Evolutionary conservation across 164 flowering plant species (phyloP), one percentile per base, ranked within the genome.

Genomic region (Hamamelis virginiana): DNA sequence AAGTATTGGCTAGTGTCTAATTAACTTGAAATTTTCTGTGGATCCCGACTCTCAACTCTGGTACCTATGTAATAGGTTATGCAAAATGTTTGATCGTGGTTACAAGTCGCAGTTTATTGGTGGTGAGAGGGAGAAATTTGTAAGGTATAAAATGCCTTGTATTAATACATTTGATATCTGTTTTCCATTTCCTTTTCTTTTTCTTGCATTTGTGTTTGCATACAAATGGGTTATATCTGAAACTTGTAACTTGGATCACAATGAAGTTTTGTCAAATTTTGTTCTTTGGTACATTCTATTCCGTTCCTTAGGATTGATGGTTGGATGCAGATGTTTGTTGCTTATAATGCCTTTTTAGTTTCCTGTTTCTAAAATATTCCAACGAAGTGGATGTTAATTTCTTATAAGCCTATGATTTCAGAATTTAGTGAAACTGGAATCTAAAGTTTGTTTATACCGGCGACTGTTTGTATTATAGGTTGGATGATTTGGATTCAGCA

Each of bases 401-500:
- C 48, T 21, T 1, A n/a, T 38, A 52, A 18, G 28, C 12, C 5
- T 1, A 52, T 66, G 15, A 5, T 27, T 19, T n/a, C n/a, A 41
- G 45, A 55, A 5, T 61, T 59, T 22, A 5, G 5, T 5, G 5
- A 18, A 53, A 19, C 9, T 52, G 33, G 22, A 15, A 19, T 67
- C n/a, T 23, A 16, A 45, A 66, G 8, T 57, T 74, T 45, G 11
- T 53, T 52, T 61, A 19, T 68, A 44, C 28, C 62, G 28, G 19
- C n/a, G 11, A 43, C 4, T 65, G 61, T 59, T 27, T 27, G n/a
- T 25, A 45, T 47, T 65, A 9, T 75, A 94, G 98, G 83, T 79
- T 94, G 89, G 96, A 90, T 63, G 97, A 94, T 66, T 73, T 85
- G 77, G 95, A 88, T 72, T 87, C 97, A 19, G 75, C 83, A 51